A percentile compares a stretch with the other conserved stretches of the same genome.
These are phyloP conservation scores for Sordaria brevicollis DNA, from an alignment of 495 filamentous ascomycete genomes.

Conservation along the genomic window DNA sequence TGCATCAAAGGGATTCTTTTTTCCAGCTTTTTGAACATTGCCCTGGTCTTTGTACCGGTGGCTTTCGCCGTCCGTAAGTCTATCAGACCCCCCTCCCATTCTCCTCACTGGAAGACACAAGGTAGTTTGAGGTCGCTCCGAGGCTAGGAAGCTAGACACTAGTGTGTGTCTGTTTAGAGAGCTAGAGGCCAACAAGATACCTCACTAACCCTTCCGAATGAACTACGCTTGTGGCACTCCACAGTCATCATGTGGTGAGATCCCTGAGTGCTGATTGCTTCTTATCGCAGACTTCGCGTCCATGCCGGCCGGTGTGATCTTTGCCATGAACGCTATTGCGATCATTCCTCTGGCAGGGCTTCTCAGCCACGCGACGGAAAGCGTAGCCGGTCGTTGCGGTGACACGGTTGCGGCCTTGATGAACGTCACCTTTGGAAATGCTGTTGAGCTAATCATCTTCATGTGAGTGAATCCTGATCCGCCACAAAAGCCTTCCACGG, in stretches of 20 bases:
- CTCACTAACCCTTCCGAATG: not conserved
- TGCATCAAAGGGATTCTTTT: constrained; percentile 45
- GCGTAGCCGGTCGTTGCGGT: constrained; percentile 63
- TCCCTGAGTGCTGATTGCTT: constrained; percentile 62
- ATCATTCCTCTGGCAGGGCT: constrained; percentile 78
- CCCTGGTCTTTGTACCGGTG: constrained; percentile 68
- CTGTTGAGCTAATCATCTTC: constrained; percentile 83
- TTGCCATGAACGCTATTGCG: constrained; percentile 61
- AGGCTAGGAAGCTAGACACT: not conserved
- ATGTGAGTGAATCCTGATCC: constrained; percentile 6
- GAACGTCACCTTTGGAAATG: constrained; percentile 85
- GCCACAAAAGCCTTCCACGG: not conserved
- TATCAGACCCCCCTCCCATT: not conserved
- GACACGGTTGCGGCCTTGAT: constrained; percentile 73
- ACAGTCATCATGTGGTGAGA: not conserved
- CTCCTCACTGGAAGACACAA: not conserved
- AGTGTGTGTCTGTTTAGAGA: not conserved
- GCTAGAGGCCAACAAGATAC: not conserved
- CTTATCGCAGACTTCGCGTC: constrained; percentile 56
- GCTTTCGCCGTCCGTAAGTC: constrained; percentile 57
- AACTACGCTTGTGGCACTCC: not conserved
- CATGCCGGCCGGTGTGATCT: constrained; percentile 26
- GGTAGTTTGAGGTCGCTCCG: not conserved
- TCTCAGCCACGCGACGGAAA: constrained; percentile 72
- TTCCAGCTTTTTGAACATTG: constrained; percentile 63